phyloP scores from a whole-genome alignment of 1,284 basidiomycete genomes.

The Cystobasidium pallidum region DNA sequence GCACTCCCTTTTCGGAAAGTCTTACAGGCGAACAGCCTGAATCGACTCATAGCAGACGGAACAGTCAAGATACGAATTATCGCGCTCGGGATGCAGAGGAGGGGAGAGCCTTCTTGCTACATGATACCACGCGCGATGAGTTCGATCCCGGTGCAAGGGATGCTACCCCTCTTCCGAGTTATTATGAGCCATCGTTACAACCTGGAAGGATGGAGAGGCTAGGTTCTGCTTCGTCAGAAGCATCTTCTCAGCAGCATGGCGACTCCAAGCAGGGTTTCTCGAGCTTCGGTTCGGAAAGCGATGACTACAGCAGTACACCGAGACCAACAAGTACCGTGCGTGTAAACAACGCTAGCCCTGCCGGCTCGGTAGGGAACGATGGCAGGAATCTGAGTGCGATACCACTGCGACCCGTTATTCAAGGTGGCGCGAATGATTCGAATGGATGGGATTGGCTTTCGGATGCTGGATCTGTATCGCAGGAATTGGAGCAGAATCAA shows the following conservation, averaged over 20 bases:
- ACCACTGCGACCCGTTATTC: conserved; percentile 11
- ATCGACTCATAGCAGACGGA: conserved; percentile 11
- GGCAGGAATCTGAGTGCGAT: conserved; percentile 4
- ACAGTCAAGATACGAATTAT: conserved; percentile 60
- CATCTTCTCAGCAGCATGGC: neutral
- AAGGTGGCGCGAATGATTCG: neutral
- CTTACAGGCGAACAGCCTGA: neutral
- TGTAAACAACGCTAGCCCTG: neutral
- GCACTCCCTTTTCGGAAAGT: neutral
- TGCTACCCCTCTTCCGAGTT: conserved; percentile 2
- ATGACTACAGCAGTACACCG: conserved; percentile 9
- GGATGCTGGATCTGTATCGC: neutral
- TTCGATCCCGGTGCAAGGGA: neutral
- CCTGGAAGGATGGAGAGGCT: neutral
- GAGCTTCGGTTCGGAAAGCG: neutral
- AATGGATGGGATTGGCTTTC: conserved; percentile 36
- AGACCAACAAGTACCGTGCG: neutral
- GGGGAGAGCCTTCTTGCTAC: conserved; percentile 67
- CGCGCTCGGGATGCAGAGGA: conserved; percentile 53
- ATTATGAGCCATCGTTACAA: neutral
- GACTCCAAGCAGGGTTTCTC: neutral
- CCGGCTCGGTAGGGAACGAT: neutral
- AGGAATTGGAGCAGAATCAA: neutral
- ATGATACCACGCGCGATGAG: conserved; percentile 23
- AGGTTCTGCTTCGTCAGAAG: neutral